Evolutionary conservation across 1,284 basidiomycete genomes (phyloP).

Genomic region (Pisolithus thermaeus): DNA sequence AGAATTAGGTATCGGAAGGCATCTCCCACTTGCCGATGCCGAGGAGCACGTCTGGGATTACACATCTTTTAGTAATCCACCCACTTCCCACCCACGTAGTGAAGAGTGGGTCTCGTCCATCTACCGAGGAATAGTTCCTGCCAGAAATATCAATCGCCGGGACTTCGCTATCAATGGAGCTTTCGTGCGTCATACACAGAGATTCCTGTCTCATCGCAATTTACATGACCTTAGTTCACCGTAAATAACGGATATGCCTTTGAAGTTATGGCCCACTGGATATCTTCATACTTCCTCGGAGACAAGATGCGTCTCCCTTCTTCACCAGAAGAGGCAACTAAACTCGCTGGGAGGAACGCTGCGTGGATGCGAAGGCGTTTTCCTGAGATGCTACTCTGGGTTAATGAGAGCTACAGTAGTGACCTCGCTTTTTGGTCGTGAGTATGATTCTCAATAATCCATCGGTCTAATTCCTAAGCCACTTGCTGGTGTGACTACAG

Average conservation of each 20-base stretch:
- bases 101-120: conserved; percentile 36
- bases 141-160: conserved; percentile 42
- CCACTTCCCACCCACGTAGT: conserved; percentile 26
- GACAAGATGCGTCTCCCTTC: conserved; percentile 45
- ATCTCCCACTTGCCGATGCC: conserved; percentile 1
- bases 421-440: conserved; percentile 36
- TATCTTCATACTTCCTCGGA: conserved; percentile 53
- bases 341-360: conserved; percentile 34
- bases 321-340: conserved; percentile 39
- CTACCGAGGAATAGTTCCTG: conserved; percentile 53
- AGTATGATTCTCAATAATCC: conserved; percentile 3
- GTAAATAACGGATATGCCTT: conserved; percentile 47
- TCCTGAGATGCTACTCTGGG: conserved; percentile 40
- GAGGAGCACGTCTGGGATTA: conserved; percentile 21
- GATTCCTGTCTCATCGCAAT: not conserved
- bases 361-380: conserved; percentile 48
- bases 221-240: conserved; percentile 30
- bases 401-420: conserved; percentile 43
- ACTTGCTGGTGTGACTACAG: conserved; percentile 27
- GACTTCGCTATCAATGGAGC: conserved; percentile 62
- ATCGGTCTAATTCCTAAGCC: not conserved
- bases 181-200: conserved; percentile 31
- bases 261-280: conserved; percentile 56
- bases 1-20: conserved; percentile 17
- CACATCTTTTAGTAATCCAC: conserved; percentile 24